Percentiles rank a stretch among this genome's conserved stretches.
phyloP scores from a whole-genome alignment of 176 grass and related monocot genomes.

The Rhipidocladum racemiflorum region DNA sequence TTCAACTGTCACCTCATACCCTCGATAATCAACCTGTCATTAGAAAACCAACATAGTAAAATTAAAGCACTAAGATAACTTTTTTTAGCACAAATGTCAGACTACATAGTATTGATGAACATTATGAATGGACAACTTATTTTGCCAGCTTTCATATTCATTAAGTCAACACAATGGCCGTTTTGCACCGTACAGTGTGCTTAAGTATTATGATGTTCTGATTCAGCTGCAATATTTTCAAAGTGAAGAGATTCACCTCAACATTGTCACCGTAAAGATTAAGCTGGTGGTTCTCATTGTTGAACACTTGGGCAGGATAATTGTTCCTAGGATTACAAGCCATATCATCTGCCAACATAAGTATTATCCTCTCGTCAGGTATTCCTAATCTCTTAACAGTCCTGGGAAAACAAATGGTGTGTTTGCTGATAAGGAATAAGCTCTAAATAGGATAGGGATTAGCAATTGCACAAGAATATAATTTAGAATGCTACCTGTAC shows the following conservation, averaged over 20 bases:
- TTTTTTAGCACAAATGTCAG: background rate
- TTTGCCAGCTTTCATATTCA: background rate
- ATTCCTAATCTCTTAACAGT: constrained; percentile 95
- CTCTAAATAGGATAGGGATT: background rate
- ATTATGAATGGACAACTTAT: background rate
- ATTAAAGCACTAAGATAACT: background rate
- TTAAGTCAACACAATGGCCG: background rate
- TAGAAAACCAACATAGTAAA: constrained; percentile 11
- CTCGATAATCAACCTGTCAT: constrained; percentile 87
- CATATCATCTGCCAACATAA: constrained; percentile 98
- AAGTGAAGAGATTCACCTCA: constrained; percentile 58
- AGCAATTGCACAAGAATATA: background rate
- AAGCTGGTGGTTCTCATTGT: constrained; percentile 97
- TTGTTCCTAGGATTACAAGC: constrained; percentile 91
- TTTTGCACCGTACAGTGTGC: background rate
- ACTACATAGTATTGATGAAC: background rate
- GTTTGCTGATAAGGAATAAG: constrained; percentile 15
- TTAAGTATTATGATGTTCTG: constrained; percentile 5
- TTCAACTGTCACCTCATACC: constrained; percentile 97
- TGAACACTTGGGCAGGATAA: constrained; percentile 97
- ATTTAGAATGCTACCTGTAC: constrained; percentile 60
- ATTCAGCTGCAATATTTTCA: constrained; percentile 10
- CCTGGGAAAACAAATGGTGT: constrained; percentile 38
- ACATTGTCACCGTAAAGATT: constrained; percentile 96
- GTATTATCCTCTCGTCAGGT: constrained; percentile 94